Percentiles rank a stretch among this genome's conserved stretches.
phyloP scores from a whole-genome alignment of 352 stramenopile species.

The Thalassiosira sp. region DNA sequence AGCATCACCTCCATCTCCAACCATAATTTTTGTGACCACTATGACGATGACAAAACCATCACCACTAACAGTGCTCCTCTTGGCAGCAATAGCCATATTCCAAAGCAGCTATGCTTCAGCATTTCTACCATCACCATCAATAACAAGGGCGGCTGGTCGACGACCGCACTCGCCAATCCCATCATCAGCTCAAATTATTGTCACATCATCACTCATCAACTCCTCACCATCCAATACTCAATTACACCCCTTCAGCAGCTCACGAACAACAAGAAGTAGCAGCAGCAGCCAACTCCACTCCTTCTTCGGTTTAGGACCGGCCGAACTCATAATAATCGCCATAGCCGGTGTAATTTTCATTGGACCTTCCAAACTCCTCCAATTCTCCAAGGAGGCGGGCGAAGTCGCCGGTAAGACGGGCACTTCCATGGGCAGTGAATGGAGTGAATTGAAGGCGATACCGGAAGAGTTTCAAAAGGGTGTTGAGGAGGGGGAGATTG shows the following conservation, averaged over 20 bases:
- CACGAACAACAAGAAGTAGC: background rate
- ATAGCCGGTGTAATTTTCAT: slow-evolving; percentile 62
- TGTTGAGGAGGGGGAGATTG: slow-evolving; percentile 65
- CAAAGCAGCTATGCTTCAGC: background rate
- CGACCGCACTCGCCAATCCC: background rate
- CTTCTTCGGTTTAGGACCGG: slow-evolving; percentile 67
- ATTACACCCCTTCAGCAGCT: background rate
- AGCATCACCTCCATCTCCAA: too few relatives aligned
- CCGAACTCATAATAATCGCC: slow-evolving; percentile 63
- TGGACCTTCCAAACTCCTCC: slow-evolving; percentile 63
- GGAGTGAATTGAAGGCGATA: slow-evolving; percentile 34
- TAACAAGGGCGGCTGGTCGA: background rate
- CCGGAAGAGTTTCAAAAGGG: slow-evolving; percentile 74
- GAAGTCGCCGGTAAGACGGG: slow-evolving; percentile 62
- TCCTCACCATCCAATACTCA: background rate
- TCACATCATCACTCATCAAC: slow-evolving; percentile 6
- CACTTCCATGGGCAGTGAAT: slow-evolving; percentile 7
- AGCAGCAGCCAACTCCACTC: slow-evolving; percentile 25
- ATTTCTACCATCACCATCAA: background rate
- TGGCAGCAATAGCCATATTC: background rate
- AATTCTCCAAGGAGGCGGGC: slow-evolving; percentile 57
- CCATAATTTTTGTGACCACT: too few relatives aligned
- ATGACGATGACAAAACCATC: background rate
- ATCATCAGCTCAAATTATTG: background rate
- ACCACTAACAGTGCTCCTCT: background rate